A percentile compares a stretch with the other conserved stretches of the same genome.
Conservation (phyloP, 306 rosid species). For the Vigna angularis region DNA sequence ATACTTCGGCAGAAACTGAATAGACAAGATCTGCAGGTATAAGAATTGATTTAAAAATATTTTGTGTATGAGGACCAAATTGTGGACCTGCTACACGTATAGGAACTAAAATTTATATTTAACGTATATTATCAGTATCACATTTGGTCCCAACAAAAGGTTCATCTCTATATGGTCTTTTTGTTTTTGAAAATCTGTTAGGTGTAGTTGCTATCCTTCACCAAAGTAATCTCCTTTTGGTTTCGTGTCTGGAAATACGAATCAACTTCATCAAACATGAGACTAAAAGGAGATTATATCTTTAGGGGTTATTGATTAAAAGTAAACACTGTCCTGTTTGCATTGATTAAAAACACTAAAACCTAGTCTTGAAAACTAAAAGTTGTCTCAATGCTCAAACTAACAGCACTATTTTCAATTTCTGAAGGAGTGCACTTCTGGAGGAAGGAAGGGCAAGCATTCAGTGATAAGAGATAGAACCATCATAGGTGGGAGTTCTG, state of each 20-base stretch:
- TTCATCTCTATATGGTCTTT: not conserved
- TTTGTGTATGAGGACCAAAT: no score
- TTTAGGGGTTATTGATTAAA: not conserved
- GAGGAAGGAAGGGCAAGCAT: constrained; percentile 70
- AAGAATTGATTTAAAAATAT: no score
- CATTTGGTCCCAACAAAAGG: not conserved
- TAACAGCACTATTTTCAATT: constrained; percentile 22
- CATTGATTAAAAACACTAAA: not conserved
- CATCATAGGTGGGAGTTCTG: constrained; percentile 61
- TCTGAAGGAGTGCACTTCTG: constrained; percentile 65
- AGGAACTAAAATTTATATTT: no score
- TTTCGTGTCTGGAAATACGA: not conserved
- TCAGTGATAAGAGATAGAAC: constrained; percentile 64
- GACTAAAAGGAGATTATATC: not conserved
- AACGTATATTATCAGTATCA: no score
- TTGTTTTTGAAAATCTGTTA: not conserved
- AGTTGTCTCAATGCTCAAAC: constrained; percentile 11
- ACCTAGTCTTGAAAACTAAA: not conserved
- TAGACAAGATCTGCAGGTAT: no score
- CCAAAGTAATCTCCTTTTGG: not conserved
- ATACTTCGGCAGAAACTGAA: no score
- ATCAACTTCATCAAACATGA: not conserved
- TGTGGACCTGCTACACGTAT: no score
- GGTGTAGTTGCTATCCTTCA: not conserved
- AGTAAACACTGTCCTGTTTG: not conserved